phyloP scores from a whole-genome alignment of 2,329 filamentous ascomycete species.

The Mariannaea elegans region DNA sequence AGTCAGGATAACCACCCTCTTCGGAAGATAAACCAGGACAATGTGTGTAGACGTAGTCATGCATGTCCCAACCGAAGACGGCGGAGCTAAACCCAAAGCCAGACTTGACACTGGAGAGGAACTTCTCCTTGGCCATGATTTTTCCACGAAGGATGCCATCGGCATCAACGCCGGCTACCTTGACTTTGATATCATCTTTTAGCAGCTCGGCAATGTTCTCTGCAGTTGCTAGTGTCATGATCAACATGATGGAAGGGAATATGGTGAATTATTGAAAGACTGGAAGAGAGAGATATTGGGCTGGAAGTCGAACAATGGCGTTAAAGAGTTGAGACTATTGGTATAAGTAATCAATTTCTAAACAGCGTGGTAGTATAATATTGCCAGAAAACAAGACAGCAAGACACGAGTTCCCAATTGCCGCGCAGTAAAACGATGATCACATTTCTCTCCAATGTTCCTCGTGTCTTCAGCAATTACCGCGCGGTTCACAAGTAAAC shows the following conservation, averaged over 20 bases:
- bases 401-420: no score
- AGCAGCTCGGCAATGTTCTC: constrained; percentile 11
- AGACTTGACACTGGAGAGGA: constrained; percentile 68
- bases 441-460: no score
- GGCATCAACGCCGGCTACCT: constrained; percentile 18
- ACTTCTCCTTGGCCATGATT: constrained; percentile 22
- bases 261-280: no score
- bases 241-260: neutral
- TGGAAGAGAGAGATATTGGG: neutral
- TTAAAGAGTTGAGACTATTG: no score
- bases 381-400: no score
- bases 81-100: constrained; percentile 88
- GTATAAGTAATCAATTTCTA: no score
- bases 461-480: neutral
- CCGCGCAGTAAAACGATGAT: no score
- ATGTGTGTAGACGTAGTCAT: constrained; percentile 80
- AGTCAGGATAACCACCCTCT: constrained; percentile 80
- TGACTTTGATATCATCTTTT: constrained; percentile 20
- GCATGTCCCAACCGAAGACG: constrained; percentile 90
- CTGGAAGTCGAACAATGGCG: neutral
- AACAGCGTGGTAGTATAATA: no score
- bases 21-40: constrained; percentile 82
- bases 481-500: neutral
- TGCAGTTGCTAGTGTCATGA: neutral
- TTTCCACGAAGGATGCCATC: constrained; percentile 21